These are phyloP conservation scores for Buxus sempervirens DNA, from an alignment of 164 flowering plant species.

Conservation along the genomic window DNA sequence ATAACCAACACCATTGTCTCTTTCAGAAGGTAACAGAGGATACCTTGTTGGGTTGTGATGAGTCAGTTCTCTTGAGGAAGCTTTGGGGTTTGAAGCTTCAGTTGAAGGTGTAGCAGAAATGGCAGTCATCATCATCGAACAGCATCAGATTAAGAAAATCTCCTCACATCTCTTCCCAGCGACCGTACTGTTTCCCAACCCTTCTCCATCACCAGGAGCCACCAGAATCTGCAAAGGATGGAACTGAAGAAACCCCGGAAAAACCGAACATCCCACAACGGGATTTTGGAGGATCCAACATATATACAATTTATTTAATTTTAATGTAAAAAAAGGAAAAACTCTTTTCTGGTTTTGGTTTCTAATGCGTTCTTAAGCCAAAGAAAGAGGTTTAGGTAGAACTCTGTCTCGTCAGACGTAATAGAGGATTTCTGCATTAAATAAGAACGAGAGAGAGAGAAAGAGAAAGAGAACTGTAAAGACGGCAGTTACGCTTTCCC, in stretches of 20 bases:
- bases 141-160: neutral
- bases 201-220: neutral
- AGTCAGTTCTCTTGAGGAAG: no score
- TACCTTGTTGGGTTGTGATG: neutral
- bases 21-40: constrained; percentile 29
- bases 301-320: no score
- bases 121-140: constrained; percentile 3
- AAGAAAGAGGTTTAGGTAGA: no score
- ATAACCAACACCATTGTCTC: constrained; percentile 33
- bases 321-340: no score
- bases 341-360: neutral
- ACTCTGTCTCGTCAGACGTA: no score
- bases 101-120: constrained; percentile 4
- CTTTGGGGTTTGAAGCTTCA: neutral
- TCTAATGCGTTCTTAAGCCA: neutral
- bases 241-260: neutral
- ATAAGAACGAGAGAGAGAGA: neutral
- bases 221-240: neutral
- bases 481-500: neutral
- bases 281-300: constrained; percentile 2
- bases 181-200: neutral
- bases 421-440: neutral
- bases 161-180: neutral
- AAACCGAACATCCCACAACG: neutral
- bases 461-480: neutral